phyloP scores from a whole-genome alignment of 2,329 filamentous ascomycete genomes.

The Penicillium italicum region DNA sequence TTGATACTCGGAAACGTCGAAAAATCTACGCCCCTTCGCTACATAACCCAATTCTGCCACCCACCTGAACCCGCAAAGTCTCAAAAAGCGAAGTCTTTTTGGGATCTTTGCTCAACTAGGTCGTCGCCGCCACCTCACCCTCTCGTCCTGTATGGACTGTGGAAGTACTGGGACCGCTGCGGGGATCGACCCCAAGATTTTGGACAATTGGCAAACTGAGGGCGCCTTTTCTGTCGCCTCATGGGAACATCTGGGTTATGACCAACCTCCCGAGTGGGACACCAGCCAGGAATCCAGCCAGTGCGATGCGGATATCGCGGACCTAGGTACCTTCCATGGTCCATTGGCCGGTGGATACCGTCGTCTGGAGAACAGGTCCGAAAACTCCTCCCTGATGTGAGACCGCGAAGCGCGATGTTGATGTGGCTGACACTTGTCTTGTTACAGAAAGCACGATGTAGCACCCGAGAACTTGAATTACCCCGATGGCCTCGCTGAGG shows the following conservation, averaged over 20 bases:
- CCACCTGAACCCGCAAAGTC: slow-evolving; percentile 12
- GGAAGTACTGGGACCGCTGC: slow-evolving; percentile 35
- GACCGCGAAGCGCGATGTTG: background rate
- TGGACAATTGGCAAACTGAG: slow-evolving; percentile 41
- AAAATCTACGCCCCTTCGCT: background rate
- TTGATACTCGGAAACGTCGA: background rate
- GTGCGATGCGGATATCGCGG: slow-evolving; percentile 35
- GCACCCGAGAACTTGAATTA: slow-evolving; percentile 34
- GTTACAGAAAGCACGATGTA: slow-evolving; percentile 31
- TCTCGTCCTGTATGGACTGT: slow-evolving; percentile 37
- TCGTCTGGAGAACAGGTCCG: slow-evolving; percentile 30
- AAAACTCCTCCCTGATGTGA: background rate
- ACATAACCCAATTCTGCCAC: background rate
- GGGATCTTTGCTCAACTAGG: slow-evolving; percentile 23
- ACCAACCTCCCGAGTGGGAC: slow-evolving; percentile 39
- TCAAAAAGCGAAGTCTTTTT: slow-evolving; percentile 22
- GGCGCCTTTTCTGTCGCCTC: slow-evolving; percentile 33
- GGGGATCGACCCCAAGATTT: slow-evolving; percentile 43
- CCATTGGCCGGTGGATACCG: slow-evolving; percentile 28
- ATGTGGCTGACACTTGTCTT: slow-evolving; percentile 12
- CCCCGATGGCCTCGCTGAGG: slow-evolving; percentile 28
- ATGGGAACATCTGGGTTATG: slow-evolving; percentile 37
- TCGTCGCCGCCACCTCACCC: slow-evolving; percentile 14
- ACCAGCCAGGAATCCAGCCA: slow-evolving; percentile 40
- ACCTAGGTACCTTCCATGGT: slow-evolving; percentile 31